Base-by-base conservation (phyloP, 352 stramenopile species). In the Thraustotheca clavata region DNA sequence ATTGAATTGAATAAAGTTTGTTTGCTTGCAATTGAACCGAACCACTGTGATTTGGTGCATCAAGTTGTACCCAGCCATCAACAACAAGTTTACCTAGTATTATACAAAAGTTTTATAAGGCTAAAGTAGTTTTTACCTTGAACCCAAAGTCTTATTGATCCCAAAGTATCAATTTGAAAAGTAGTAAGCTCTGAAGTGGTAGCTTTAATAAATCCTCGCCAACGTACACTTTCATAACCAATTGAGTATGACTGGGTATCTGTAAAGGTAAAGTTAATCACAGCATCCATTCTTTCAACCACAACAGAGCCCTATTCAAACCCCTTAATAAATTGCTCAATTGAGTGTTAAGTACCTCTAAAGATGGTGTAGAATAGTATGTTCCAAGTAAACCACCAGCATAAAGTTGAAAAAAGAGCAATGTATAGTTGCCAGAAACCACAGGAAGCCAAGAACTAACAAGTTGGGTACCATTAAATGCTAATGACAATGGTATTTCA, bases 251-350 rank as follows among this genome's bases (percentile, higher is more conserved):
- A 85, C 1, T 80, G 38, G 14, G 77, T 41, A 0, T 78, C 81
- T 24, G 34, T 67, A 14, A 69, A 73, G 82, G 79, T 89, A 49
- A 91, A 91, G 54, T 89, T 93, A 4, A 90, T 52, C 26, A 82
- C 60, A 3, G 71, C 71, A 69, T 91, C 83, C 36, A 89, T 77
- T 1, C 83, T 79, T 7, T 71, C 73, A 26, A 79, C 54, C 1
- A 78, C 47, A 6, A 69, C 61, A 4, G 40, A 22, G 20, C 24
- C 62, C 59, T 65, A 54, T 16, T 34, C 4, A 14, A 29, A 49
- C 20, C 22, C 18, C 31, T 20, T 24, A 60, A 52, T 52, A 52
- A 29, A 54, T 22, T 54, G 47, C 16, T 43, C 47, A 54, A 54
- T 1, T 16, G 27, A 18, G 2, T 26, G n/a, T 12, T 40, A 27